phyloP scores from a whole-genome alignment of 305 asterid species.

The Fraxinus latifolia region DNA sequence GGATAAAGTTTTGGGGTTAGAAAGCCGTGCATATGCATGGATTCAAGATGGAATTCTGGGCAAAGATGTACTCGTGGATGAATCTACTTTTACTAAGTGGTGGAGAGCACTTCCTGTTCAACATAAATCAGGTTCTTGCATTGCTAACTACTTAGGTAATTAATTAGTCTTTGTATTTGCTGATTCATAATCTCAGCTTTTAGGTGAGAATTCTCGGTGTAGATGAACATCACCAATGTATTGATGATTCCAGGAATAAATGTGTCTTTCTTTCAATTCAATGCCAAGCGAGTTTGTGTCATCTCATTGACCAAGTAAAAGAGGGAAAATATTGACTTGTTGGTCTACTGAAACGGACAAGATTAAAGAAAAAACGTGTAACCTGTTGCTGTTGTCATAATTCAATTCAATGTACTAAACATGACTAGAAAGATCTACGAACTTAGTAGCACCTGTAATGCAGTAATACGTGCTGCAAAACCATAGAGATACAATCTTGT shows the following conservation, averaged over 20 bases:
- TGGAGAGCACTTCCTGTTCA: slow-evolving; percentile 67
- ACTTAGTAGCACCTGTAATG: not conserved
- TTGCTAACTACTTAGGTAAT: slow-evolving; percentile 26
- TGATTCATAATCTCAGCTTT: not conserved
- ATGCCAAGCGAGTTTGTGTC: not conserved
- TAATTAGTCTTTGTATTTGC: not conserved
- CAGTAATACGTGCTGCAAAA: not conserved
- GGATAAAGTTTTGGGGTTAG: slow-evolving; percentile 47
- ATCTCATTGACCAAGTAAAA: not conserved
- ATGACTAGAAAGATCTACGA: not conserved
- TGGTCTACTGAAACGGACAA: not conserved
- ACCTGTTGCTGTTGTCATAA: not conserved
- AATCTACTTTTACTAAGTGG: slow-evolving; percentile 73
- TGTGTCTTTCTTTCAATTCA: not conserved
- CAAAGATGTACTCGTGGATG: slow-evolving; percentile 60
- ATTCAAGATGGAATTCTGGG: slow-evolving; percentile 35
- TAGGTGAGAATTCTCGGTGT: not conserved
- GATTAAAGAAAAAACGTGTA: not conserved
- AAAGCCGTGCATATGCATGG: slow-evolving; percentile 48
- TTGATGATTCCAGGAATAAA: not conserved
- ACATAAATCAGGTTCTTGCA: slow-evolving; percentile 46
- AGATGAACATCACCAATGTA: not conserved
- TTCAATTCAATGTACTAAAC: not conserved
- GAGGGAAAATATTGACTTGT: not conserved
- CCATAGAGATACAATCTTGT: not conserved